These are phyloP conservation scores for Exobasidium cylindrosporum DNA, from an alignment of 1,284 basidiomycete species.

Conservation along the genomic window DNA sequence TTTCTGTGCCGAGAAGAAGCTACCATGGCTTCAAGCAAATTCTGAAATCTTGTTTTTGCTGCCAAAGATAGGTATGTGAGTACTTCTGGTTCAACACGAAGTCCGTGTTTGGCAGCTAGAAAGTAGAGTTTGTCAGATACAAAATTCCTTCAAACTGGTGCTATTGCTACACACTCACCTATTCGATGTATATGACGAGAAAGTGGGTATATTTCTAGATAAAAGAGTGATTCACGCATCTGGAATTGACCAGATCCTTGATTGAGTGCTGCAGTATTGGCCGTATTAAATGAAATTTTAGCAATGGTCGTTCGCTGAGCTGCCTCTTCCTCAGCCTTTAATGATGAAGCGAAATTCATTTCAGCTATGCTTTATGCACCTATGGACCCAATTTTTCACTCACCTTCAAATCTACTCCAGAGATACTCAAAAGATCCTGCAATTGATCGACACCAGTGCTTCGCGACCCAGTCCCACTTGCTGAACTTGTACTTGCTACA, in stretches of 20 bases:
- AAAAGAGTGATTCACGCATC: background rate
- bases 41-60: slow-evolving; percentile 44
- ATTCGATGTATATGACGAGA: slow-evolving; percentile 4
- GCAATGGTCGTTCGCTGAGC: slow-evolving; percentile 40
- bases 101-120: slow-evolving; percentile 6
- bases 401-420: slow-evolving; percentile 43
- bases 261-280: slow-evolving; percentile 25
- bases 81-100: slow-evolving; percentile 43
- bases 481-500: background rate
- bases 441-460: slow-evolving; percentile 32
- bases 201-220: slow-evolving; percentile 8
- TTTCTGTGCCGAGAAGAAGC: slow-evolving; percentile 45
- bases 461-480: background rate
- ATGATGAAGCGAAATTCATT: too few species aligned
- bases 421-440: slow-evolving; percentile 46
- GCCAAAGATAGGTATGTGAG: slow-evolving; percentile 51
- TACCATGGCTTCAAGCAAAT: slow-evolving; percentile 50
- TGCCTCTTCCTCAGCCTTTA: slow-evolving; percentile 48
- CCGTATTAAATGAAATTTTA: slow-evolving; percentile 23
- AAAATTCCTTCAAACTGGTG: background rate
- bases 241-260: slow-evolving; percentile 15
- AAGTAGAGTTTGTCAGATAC: background rate
- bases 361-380: too few species aligned
- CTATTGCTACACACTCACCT: slow-evolving; percentile 4
- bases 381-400: too few species aligned